These are phyloP conservation scores for Brassica hybrid DNA, from an alignment of 441 rosid genomes.

Conservation along the genomic window DNA sequence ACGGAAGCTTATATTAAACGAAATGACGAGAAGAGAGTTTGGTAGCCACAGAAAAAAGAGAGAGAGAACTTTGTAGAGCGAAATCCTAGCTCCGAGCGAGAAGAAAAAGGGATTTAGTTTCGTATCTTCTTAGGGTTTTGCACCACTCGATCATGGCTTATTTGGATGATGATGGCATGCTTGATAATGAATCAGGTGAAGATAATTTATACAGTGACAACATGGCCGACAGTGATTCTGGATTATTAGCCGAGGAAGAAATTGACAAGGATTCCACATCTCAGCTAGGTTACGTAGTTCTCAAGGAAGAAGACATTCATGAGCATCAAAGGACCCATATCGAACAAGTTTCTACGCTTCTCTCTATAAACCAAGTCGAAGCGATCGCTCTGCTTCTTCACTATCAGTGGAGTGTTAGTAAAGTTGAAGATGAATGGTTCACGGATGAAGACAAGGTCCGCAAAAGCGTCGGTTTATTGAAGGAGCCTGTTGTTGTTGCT, in stretches of 20 bases:
- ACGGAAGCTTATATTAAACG: background rate
- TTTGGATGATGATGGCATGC: slow-evolving; percentile 59
- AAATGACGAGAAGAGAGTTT: background rate
- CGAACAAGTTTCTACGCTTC: slow-evolving; percentile 28
- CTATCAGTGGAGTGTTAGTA: slow-evolving; percentile 56
- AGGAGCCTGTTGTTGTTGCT: slow-evolving; percentile 46
- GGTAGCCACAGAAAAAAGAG: background rate
- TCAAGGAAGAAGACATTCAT: slow-evolving; percentile 38
- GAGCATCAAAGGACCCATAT: slow-evolving; percentile 30
- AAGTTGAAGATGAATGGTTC: slow-evolving; percentile 91
- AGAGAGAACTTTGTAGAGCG: background rate
- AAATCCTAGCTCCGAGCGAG: background rate
- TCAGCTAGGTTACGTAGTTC: slow-evolving; percentile 26
- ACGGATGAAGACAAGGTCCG: slow-evolving; percentile 78
- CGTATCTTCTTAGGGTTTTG: background rate
- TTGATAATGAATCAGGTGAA: slow-evolving; percentile 57
- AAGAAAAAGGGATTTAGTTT: background rate
- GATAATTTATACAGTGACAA: slow-evolving; percentile 73
- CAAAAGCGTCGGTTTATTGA: slow-evolving; percentile 65
- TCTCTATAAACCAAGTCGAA: slow-evolving; percentile 37
- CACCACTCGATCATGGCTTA: slow-evolving; percentile 46
- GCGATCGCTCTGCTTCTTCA: slow-evolving; percentile 41
- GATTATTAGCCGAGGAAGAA: slow-evolving; percentile 35
- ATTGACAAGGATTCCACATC: slow-evolving; percentile 1
- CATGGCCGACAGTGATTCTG: slow-evolving; percentile 18